phyloP scores from a whole-genome alignment of 192 early-diverging fungal genomes.

The Coemansia sp. region DNA sequence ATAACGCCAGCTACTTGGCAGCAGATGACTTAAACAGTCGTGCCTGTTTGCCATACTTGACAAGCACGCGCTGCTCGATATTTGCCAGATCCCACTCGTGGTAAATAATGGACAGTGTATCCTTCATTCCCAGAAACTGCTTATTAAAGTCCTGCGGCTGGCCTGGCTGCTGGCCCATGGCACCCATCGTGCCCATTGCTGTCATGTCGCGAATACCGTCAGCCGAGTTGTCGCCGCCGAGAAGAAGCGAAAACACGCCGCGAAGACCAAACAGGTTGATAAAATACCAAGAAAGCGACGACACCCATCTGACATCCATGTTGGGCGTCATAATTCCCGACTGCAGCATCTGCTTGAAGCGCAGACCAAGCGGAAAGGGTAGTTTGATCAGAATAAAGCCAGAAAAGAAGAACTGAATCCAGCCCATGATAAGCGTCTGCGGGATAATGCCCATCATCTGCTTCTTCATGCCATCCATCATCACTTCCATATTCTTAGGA shows the following conservation, averaged over 20 bases:
- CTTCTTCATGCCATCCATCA: constrained; percentile 99
- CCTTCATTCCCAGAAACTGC: constrained; percentile 83
- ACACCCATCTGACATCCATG: constrained; percentile 98
- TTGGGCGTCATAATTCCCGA: constrained; percentile 90
- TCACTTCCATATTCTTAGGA: constrained; percentile 88
- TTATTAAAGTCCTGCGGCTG: constrained; percentile 84
- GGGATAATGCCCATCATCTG: constrained; percentile 97
- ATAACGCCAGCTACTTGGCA: constrained; percentile 18
- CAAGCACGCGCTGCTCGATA: constrained; percentile 76
- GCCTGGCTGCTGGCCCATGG: constrained; percentile 67
- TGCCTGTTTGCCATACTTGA: constrained; percentile 66
- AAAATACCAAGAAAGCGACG: constrained; percentile 98
- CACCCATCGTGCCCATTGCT: constrained; percentile 85
- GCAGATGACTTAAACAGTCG: constrained; percentile 39
- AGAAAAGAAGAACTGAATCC: constrained; percentile 98
- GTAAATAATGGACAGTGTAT: constrained; percentile 77
- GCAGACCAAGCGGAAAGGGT: constrained; percentile 92
- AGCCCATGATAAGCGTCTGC: constrained; percentile 97
- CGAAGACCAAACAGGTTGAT: constrained; percentile 93
- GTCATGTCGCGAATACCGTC: constrained; percentile 87
- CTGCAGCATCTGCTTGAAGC: constrained; percentile 98
- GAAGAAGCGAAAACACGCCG: constrained; percentile 86
- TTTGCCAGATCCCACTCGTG: constrained; percentile 80
- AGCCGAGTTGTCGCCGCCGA: constrained; percentile 88
- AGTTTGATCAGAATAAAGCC: constrained; percentile 96